phyloP scores from a whole-genome alignment of 495 filamentous ascomycete species.

The Xeromyces bisporus region DNA sequence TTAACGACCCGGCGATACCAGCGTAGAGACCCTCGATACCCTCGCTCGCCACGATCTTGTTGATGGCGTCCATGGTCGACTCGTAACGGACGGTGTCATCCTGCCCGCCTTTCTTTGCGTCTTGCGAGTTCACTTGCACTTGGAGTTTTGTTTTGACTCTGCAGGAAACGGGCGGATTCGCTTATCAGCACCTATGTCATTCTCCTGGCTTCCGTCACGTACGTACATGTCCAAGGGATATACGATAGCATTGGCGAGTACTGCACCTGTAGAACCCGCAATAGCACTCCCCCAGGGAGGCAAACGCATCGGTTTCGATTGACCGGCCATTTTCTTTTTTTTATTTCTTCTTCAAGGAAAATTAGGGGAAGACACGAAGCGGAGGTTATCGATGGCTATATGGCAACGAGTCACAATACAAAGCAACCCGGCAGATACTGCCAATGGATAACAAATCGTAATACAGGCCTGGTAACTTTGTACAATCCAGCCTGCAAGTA shows the following conservation, averaged over 20 bases:
- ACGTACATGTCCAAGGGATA: constrained; percentile 94
- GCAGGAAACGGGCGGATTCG: constrained; percentile 1
- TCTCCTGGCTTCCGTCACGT: constrained; percentile 2
- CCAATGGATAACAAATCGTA: no score
- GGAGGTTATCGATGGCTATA: no score
- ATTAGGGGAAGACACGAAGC: no score
- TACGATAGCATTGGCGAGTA: constrained; percentile 87
- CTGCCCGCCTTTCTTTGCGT: constrained; percentile 15
- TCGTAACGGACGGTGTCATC: constrained; percentile 58
- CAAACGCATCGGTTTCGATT: constrained; percentile 61
- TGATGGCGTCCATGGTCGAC: constrained; percentile 73
- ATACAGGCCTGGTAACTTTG: no score
- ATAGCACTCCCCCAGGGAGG: constrained; percentile 90
- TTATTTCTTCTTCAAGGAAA: no score
- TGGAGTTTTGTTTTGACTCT: constrained; percentile 96
- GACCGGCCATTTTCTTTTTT: constrained; percentile 44
- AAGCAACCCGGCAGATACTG: no score
- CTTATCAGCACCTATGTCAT: no score
- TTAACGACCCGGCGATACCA: constrained; percentile 67
- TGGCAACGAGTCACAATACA: no score
- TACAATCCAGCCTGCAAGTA: no score
- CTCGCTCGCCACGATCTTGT: constrained; percentile 68
- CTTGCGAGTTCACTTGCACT: constrained; percentile 65
- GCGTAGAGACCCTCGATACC: constrained; percentile 73
- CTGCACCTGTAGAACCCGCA: constrained; percentile 83